Evolutionary conservation across 768 basidiomycete species (phyloP), one percentile per base, ranked within the genome.

Genomic region (Leccinum disarticulatum): DNA sequence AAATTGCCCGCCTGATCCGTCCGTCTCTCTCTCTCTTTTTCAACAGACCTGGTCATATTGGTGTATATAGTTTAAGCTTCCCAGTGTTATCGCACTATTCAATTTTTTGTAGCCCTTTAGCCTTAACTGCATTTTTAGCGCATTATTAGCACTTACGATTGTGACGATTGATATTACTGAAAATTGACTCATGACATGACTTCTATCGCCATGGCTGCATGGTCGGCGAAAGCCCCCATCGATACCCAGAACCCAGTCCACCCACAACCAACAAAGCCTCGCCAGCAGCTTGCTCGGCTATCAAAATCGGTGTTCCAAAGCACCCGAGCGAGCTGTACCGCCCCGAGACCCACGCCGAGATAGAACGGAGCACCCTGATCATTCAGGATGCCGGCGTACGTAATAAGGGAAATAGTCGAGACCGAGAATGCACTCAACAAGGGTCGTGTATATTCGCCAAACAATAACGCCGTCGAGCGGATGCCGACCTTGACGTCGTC

Each of bases 391-490:
- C 96, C 96, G 1, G 94, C 90, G 63, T 85, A 84, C 2, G 89
- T 79, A 57, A 98, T 79, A 56, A 91, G 73, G 11, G 88, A 87
- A 64, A 97, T 67, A 50, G 91, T 86, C 3, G 88, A 83, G 0
- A 80, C 76, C 2, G 93, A 91, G 59, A 98, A 85, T 19, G 80
- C 83, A 22, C 81, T 72, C 53, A 98, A 83, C 64, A 97, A 86
- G 1, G 87, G 82, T 5, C 89, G 84, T 1, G 95, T 89, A 27
- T 82, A 79, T 35, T 83, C 77, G 28, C 89, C 92, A 69, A 98
- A 98, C 46, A 98, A 83, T 48, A 98, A 80, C 2, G 97, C 97
- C 3, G 95, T 99, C 13, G 95, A 97, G 60, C 88, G 91, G 71
- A 99, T 95, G 36, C 92, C 93, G 25, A 84, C 92, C 47, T 82